Evolutionary conservation across 1,284 basidiomycete species (phyloP), one percentile per base, ranked within the genome.

Genomic region (Amylostereum areolatum): DNA sequence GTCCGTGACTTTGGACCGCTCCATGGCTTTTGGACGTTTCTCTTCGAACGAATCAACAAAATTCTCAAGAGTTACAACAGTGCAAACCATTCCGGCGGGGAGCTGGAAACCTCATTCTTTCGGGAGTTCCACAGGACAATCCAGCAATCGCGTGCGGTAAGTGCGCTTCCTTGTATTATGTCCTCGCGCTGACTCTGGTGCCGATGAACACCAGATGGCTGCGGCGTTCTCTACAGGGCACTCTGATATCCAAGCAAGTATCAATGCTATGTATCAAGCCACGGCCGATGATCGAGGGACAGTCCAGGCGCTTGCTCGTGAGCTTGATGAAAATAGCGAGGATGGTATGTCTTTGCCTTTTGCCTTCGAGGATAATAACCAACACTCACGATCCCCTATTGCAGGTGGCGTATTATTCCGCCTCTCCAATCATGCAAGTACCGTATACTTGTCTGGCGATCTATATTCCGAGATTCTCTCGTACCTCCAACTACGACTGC

Each of bases 281-380:
- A 57, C 58, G 12, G 52, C 50, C 0, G 62, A 65, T 43, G 59
- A 64, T 37, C 55, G 56, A 5, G 61, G 63, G 5, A 65, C 63
- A 3, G 55, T 66, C 28, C 56, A 56, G 24, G 57, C 50, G 7
- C 50, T 62, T 2, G 51, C 57, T 1, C 27, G 51, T 2, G 60
- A 65, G 10, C 39, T 59, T 4, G 60, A 62, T 44, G 48, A 58
- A 28, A 48, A 34, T 5, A 33, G 40, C 4, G 48, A 50, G 10
- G 59, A 61, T 53, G 56, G 59, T 59, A 53, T 5, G 53, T 36
- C 12, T 32, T n/a, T n/a, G n/a, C n/a, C 3, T 50, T 34, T 12
- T 40, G 34, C 40, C 33, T 41, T 33, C 36, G 9, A 41, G 18
- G 10, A 10, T 25, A 25, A 7, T 8, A 7, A 41, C 18, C 10